Evolutionary conservation across 768 basidiomycete species (phyloP).

Genomic region (Hemileccinum rubropunctum): DNA sequence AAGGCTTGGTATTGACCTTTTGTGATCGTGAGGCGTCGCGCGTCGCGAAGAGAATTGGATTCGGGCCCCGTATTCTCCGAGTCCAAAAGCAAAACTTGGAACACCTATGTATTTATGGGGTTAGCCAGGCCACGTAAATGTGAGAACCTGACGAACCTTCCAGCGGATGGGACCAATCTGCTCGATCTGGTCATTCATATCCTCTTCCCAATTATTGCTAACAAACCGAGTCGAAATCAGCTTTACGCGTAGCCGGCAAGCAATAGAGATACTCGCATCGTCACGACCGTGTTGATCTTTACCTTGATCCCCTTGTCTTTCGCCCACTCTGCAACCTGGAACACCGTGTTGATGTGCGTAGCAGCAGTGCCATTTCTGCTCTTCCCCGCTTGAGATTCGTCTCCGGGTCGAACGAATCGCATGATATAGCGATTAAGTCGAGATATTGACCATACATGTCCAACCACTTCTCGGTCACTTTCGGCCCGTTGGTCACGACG

Average conservation of each 20-base stretch:
- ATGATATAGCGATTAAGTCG: slow-evolving; percentile 37
- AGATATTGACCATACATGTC: slow-evolving; percentile 34
- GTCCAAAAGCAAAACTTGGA: slow-evolving; percentile 30
- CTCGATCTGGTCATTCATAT: slow-evolving; percentile 34
- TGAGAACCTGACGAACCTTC: slow-evolving; percentile 27
- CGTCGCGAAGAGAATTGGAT: slow-evolving; percentile 27
- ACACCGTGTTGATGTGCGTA: slow-evolving; percentile 25
- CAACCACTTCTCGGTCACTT: slow-evolving; percentile 36
- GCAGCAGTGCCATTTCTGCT: slow-evolving; percentile 25
- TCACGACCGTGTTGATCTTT: slow-evolving; percentile 35
- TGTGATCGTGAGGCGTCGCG: slow-evolving; percentile 27
- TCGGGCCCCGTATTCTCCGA: slow-evolving; percentile 28
- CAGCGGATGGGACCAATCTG: slow-evolving; percentile 30
- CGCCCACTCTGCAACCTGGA: slow-evolving; percentile 33
- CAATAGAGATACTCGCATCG: slow-evolving; percentile 12
- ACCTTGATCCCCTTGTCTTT: slow-evolving; percentile 28
- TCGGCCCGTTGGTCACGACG: slow-evolving; percentile 31
- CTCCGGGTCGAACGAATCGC: slow-evolving; percentile 34
- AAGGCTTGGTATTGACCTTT: slow-evolving; percentile 34
- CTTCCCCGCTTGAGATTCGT: slow-evolving; percentile 31
- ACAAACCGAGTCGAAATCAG: neutral
- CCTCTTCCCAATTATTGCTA: slow-evolving; percentile 34
- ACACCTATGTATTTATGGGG: slow-evolving; percentile 21
- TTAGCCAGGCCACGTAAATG: neutral
- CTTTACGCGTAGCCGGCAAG: neutral